Conservation (phyloP, 179 eudicot genomes). For the Spinacia oleracea region DNA sequence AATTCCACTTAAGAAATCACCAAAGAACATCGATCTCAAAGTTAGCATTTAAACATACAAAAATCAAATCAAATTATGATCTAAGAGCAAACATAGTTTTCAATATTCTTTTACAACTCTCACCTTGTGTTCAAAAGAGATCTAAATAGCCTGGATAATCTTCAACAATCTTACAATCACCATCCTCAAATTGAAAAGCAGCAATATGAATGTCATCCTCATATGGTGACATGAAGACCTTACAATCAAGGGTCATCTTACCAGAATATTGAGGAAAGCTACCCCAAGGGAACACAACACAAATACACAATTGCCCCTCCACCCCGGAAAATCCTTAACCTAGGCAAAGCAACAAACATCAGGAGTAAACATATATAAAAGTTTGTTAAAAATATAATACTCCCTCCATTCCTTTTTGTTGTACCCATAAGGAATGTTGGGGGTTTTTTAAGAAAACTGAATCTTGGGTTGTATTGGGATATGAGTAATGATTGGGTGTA, state of each 20-base stretch:
- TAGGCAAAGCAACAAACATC: slow-evolving; percentile 6
- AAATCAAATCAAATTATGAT: not conserved
- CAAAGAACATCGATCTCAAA: not conserved
- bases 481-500: too few relatives aligned
- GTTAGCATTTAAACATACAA: not conserved
- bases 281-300: slow-evolving; percentile 14
- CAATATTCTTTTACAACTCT: not conserved
- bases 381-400: too few relatives aligned
- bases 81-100: not conserved
- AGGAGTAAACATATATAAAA: too few relatives aligned
- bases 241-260: not conserved
- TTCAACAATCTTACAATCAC: not conserved
- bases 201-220: not conserved
- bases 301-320: slow-evolving; percentile 21
- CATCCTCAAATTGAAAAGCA: not conserved
- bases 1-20: not conserved
- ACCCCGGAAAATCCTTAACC: slow-evolving; percentile 17
- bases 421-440: too few relatives aligned
- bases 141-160: not conserved
- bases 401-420: too few relatives aligned
- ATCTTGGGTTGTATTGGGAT: too few relatives aligned
- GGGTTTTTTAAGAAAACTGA: too few relatives aligned
- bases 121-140: not conserved
- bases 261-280: not conserved
- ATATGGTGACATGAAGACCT: not conserved